Conservation (phyloP, 768 basidiomycete genomes). For the Trametes punicea region DNA sequence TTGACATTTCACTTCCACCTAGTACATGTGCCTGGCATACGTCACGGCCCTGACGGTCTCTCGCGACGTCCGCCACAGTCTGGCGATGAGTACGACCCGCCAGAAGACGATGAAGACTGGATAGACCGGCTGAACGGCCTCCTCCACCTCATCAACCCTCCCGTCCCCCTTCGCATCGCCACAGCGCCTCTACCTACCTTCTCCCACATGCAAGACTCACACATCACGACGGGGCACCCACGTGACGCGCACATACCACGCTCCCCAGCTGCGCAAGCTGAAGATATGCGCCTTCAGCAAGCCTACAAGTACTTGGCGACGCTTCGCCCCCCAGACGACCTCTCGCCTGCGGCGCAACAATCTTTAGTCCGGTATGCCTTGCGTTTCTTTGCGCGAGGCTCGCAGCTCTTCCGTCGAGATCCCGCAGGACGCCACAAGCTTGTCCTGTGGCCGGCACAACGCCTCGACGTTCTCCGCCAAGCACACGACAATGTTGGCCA, state of each 20-base stretch:
- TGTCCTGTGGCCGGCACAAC: constrained; percentile 8
- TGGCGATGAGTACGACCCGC: neutral
- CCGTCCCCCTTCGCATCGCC: neutral
- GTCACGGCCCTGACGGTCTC: constrained; percentile 32
- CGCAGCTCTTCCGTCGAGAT: constrained; percentile 17
- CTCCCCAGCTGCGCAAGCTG: neutral
- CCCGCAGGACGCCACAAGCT: constrained; percentile 19
- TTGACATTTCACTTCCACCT: constrained; percentile 37
- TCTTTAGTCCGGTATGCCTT: neutral
- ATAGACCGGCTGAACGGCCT: constrained; percentile 17
- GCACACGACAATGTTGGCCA: constrained; percentile 26
- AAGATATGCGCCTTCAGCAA: neutral
- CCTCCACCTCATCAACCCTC: constrained; percentile 5
- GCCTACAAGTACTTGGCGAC: neutral
- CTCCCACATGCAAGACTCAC: neutral
- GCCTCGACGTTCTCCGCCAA: constrained; percentile 2
- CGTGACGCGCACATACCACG: neutral
- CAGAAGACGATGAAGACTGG: constrained; percentile 17
- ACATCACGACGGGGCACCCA: neutral
- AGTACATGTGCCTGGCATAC: constrained; percentile 34
- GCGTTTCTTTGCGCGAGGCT: neutral
- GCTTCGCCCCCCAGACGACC: neutral
- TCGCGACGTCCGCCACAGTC: constrained; percentile 22
- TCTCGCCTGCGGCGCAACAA: neutral
- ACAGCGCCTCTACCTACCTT: neutral